These are phyloP conservation scores for Pythium folliculosum DNA, from an alignment of 352 stramenopile species.

Conservation along the genomic window DNA sequence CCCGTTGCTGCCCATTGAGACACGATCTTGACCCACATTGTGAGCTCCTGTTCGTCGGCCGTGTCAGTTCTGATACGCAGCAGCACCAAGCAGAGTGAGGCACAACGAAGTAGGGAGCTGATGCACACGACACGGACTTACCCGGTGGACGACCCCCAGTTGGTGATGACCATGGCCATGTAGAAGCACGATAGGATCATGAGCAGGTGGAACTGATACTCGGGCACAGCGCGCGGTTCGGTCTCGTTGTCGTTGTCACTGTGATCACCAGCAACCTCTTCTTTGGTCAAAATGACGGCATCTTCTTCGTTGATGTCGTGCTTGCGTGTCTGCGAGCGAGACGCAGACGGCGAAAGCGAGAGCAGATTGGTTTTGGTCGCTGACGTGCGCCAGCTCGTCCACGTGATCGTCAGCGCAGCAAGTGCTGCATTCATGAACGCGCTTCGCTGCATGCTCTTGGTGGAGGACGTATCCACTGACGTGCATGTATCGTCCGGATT, in stretches of 20 bases:
- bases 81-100: neutral
- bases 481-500: constrained; percentile 63
- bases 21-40: constrained; percentile 95
- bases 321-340: neutral
- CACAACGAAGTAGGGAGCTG: too few relatives aligned
- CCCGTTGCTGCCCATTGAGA: constrained; percentile 91
- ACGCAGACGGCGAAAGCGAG: constrained; percentile 36
- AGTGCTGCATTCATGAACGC: constrained; percentile 49
- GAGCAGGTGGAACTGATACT: constrained; percentile 76
- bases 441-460: constrained; percentile 39
- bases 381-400: constrained; percentile 69
- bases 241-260: neutral
- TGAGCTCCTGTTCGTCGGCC: constrained; percentile 58
- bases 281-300: constrained; percentile 11
- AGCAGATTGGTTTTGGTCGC: constrained; percentile 63
- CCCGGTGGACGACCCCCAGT: constrained; percentile 68
- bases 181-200: constrained; percentile 80
- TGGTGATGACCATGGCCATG: constrained; percentile 85
- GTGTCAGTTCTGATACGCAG: constrained; percentile 34
- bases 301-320: neutral
- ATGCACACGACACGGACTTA: constrained; percentile 9
- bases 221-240: constrained; percentile 31
- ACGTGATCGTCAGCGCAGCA: constrained; percentile 54
- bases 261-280: constrained; percentile 2
- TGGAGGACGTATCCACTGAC: constrained; percentile 29